A percentile compares a stretch with the other conserved stretches of the same genome.
Conservation (phyloP, 805 yeast species). For the Sugiyamaella smithiae region DNA sequence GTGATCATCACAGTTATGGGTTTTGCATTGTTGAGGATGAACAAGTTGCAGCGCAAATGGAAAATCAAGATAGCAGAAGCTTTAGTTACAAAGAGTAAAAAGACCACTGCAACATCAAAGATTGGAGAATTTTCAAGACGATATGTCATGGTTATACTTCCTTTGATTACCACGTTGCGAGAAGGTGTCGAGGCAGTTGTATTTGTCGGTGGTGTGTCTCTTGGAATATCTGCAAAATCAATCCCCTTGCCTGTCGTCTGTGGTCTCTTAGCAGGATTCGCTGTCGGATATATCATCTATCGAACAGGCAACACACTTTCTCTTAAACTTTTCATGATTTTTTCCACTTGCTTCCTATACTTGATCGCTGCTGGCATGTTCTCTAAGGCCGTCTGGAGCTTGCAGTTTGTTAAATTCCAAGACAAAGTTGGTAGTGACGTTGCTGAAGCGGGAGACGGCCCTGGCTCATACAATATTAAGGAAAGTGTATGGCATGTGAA, state of each 20-base stretch:
- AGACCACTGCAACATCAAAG: conserved; percentile 32
- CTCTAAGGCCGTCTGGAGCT: conserved; percentile 89
- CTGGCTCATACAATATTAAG: conserved; percentile 83
- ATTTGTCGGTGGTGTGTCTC: conserved; percentile 92
- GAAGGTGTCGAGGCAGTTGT: conserved; percentile 96
- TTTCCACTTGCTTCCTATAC: conserved; percentile 84
- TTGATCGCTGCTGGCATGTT: conserved; percentile 88
- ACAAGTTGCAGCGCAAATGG: conserved; percentile 97
- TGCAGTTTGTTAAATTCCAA: conserved; percentile 65
- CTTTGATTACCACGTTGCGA: conserved; percentile 85
- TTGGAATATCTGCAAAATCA: conserved; percentile 59
- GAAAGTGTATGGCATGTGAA: conserved; percentile 90
- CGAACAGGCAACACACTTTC: conserved; percentile 78
- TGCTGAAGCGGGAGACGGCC: conserved; percentile 85
- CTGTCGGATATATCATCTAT: conserved; percentile 68
- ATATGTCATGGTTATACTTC: conserved; percentile 83
- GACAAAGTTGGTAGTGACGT: conserved; percentile 87
- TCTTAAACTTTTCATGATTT: conserved; percentile 76
- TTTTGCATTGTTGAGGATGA: conserved; percentile 88
- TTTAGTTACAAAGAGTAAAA: conserved; percentile 41
- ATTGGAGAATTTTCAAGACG: conserved; percentile 34
- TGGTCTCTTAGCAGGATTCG: conserved; percentile 76
- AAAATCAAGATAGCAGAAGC: conserved; percentile 88
- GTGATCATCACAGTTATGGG: conserved; percentile 89
- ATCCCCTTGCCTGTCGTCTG: conserved; percentile 90